Evolutionary conservation across 495 filamentous ascomycete species (phyloP).

Genomic region (Penicillium antarcticum): DNA sequence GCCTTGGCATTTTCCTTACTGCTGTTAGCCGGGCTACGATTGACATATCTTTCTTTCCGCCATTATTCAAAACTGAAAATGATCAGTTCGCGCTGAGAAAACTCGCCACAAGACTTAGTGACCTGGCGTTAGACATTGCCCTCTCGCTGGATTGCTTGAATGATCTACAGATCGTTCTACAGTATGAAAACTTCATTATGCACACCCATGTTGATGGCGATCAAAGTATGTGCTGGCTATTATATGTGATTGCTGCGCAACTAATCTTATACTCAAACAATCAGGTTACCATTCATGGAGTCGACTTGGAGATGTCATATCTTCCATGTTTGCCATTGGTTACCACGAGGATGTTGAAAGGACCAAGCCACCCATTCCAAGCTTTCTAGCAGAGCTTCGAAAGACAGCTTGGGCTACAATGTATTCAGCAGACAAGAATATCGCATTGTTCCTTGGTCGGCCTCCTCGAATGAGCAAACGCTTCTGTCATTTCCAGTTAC

Average conservation of each 20-base stretch:
- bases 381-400: conserved; percentile 34
- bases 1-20: conserved; percentile 36
- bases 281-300: conserved; percentile 43
- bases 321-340: conserved; percentile 40
- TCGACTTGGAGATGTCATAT: conserved; percentile 37
- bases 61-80: conserved; percentile 28
- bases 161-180: conserved; percentile 38
- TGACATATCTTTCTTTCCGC: conserved; percentile 31
- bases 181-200: conserved; percentile 46
- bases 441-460: conserved; percentile 42
- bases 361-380: conserved; percentile 23
- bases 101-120: conserved; percentile 25
- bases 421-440: conserved; percentile 43
- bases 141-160: conserved; percentile 43
- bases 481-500: conserved; percentile 40
- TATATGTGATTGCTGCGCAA: background rate
- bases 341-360: conserved; percentile 41
- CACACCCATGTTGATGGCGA: conserved; percentile 43
- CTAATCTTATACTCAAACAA: background rate
- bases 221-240: conserved; percentile 29
- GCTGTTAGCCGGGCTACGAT: conserved; percentile 36
- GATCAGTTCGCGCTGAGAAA: conserved; percentile 25
- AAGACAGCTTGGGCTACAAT: conserved; percentile 36
- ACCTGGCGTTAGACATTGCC: conserved; percentile 33
- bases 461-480: conserved; percentile 40